phyloP scores from a whole-genome alignment of 768 basidiomycete genomes.

The Boletus barrowsii region DNA sequence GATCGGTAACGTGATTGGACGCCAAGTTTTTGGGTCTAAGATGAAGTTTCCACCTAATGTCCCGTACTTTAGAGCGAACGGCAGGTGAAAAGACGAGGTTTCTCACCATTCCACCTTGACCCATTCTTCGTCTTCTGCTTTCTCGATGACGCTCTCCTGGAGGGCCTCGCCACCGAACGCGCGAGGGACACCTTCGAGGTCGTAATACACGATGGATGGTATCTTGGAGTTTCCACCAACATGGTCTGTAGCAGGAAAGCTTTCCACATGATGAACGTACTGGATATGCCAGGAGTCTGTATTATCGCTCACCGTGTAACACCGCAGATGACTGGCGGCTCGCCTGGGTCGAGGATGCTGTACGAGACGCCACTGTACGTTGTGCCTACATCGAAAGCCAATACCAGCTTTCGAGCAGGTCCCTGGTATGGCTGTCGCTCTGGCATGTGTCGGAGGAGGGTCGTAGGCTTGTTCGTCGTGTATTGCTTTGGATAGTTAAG shows the following conservation, averaged over 20 bases:
- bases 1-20: slow-evolving; percentile 23
- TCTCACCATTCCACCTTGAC: slow-evolving; percentile 31
- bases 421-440: slow-evolving; percentile 40
- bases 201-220: slow-evolving; percentile 48
- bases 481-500: neutral
- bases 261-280: slow-evolving; percentile 19
- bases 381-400: slow-evolving; percentile 53
- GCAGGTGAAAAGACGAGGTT: neutral
- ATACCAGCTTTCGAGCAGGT: slow-evolving; percentile 39
- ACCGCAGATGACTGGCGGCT: slow-evolving; percentile 21
- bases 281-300: neutral
- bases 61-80: slow-evolving; percentile 2
- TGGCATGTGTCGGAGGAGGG: slow-evolving; percentile 16
- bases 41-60: slow-evolving; percentile 36
- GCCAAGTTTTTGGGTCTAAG: slow-evolving; percentile 27
- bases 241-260: slow-evolving; percentile 46
- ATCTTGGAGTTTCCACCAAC: slow-evolving; percentile 50
- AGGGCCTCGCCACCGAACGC: slow-evolving; percentile 47
- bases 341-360: slow-evolving; percentile 30
- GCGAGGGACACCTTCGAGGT: slow-evolving; percentile 35
- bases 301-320: slow-evolving; percentile 21
- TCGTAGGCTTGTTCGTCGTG: neutral
- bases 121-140: slow-evolving; percentile 38
- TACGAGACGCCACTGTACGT: slow-evolving; percentile 52
- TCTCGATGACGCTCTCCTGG: slow-evolving; percentile 37